Evolutionary conservation across 2,329 filamentous ascomycete species (phyloP), one percentile per base, ranked within the genome.

Genomic region (Emergomyces africanus): DNA sequence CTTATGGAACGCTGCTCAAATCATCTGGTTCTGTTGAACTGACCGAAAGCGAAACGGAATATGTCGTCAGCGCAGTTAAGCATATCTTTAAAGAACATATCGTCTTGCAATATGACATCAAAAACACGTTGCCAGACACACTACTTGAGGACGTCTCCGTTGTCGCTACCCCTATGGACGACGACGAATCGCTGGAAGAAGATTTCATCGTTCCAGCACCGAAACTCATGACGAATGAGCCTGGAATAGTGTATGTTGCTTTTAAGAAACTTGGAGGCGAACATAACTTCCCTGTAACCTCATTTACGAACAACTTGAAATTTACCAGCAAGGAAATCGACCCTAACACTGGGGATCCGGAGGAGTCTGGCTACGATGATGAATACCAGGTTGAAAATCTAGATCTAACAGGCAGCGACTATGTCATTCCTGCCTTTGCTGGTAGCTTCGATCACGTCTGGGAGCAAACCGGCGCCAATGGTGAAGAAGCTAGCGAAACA

Each of bases 301-400:
- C 84, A 48, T 95, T 99, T 74, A 90, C 89, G 65, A 99, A 97
- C 74, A 79, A 89, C 44, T 86, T 99, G 70, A 96, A 94, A 75
- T 99, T 99, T 73, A 96, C 90, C 20, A 94, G 87, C 79, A 97
- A 96, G 77, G 94, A 99, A 75, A 94, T 99, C 65, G 94, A 99
- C 68, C 94, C 94, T 5, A 88, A 88, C 30, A 96, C 89, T n/a
- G 84, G 85, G 64, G 90, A 96, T 75, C 89, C 92, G 0, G 94
- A 99, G 73, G 90, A 95, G 18, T 81, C 78, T 53, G 94, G 94
- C 51, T 97, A 97, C 72, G 92, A 97, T 57, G 94, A 99, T 69
- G 94, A 99, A 76, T 99, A 99, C 71, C 89, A 96, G 76, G 88
- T 97, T 61, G 90, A 94, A 62, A 90, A 96, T 70, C 84, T 97